Evolutionary conservation across 139 green algal genomes (phyloP).

Genomic region (Medakamo hakoo): DNA sequence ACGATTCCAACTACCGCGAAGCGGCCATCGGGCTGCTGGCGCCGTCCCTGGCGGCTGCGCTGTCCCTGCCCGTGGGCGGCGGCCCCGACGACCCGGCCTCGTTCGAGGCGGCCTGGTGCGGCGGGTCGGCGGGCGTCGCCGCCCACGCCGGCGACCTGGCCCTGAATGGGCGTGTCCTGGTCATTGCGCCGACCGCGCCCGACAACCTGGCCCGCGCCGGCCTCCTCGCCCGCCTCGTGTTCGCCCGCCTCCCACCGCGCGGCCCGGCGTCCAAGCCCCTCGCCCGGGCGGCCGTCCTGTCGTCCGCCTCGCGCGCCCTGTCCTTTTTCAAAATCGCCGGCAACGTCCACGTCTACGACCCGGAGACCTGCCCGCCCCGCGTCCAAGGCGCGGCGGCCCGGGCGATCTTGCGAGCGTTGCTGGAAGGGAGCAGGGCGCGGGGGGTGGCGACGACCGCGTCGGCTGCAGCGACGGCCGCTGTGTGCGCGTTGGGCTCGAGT

Average conservation of each 20-base stretch:
- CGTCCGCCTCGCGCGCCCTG: conserved; percentile 2
- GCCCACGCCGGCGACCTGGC: background rate
- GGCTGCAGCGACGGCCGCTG: too few relatives aligned
- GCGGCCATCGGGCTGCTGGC: conserved; percentile 8
- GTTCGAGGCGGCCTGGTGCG: background rate
- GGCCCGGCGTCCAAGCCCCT: too few relatives aligned
- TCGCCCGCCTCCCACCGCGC: too few relatives aligned
- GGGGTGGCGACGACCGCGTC: too few relatives aligned
- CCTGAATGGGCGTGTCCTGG: conserved; percentile 1
- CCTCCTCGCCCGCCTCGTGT: too few relatives aligned
- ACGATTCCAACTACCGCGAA: conserved; percentile 24
- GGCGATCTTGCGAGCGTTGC: background rate
- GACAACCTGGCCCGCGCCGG: too few relatives aligned
- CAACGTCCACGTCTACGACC: conserved; percentile 8
- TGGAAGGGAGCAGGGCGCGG: too few relatives aligned
- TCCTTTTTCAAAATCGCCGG: conserved; percentile 6
- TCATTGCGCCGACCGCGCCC: too few relatives aligned
- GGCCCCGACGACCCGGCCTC: background rate
- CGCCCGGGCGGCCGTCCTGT: too few relatives aligned
- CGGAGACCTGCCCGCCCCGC: background rate
- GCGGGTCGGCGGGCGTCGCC: background rate
- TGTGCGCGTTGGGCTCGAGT: too few relatives aligned
- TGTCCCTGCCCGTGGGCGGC: background rate
- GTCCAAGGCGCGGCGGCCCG: background rate
- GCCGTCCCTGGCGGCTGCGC: conserved; percentile 1